These are phyloP conservation scores for Termitomyces eurrhizus DNA, from an alignment of 768 basidiomycete species.

Conservation along the genomic window DNA sequence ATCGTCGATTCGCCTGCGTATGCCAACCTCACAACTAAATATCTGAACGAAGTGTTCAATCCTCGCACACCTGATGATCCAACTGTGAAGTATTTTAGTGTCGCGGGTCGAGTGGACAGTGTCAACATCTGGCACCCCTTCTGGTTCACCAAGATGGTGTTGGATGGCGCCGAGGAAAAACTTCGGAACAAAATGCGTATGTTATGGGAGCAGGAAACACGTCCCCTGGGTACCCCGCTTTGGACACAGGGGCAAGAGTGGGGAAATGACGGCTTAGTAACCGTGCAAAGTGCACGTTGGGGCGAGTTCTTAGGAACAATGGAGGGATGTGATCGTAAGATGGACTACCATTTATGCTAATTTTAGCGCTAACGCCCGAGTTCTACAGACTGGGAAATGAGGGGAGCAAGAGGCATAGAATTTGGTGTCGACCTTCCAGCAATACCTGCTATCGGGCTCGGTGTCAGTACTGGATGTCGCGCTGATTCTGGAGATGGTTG, in stretches of 20 bases:
- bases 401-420: constrained; percentile 82
- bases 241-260: constrained; percentile 54
- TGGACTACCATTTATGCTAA: background rate
- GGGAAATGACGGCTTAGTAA: constrained; percentile 93
- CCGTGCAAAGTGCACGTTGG: constrained; percentile 91
- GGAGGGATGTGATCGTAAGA: constrained; percentile 79
- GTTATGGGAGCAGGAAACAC: constrained; percentile 27
- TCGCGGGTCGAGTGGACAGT: constrained; percentile 70
- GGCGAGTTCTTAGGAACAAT: constrained; percentile 91
- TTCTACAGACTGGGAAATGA: constrained; percentile 78
- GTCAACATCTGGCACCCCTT: constrained; percentile 89
- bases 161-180: constrained; percentile 78
- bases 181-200: constrained; percentile 42
- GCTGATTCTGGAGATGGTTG: constrained; percentile 30
- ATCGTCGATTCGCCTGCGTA: constrained; percentile 96
- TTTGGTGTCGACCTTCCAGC: constrained; percentile 57
- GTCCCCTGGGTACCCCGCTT: constrained; percentile 24
- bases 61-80: constrained; percentile 76
- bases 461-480: constrained; percentile 16
- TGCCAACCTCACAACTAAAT: constrained; percentile 84
- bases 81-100: constrained; percentile 86
- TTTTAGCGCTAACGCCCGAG: background rate
- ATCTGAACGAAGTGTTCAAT: constrained; percentile 78
- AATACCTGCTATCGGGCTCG: constrained; percentile 40
- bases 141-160: constrained; percentile 93